These are phyloP conservation scores for Solanum hybrid DNA, from an alignment of 305 asterid species.

Conservation along the genomic window DNA sequence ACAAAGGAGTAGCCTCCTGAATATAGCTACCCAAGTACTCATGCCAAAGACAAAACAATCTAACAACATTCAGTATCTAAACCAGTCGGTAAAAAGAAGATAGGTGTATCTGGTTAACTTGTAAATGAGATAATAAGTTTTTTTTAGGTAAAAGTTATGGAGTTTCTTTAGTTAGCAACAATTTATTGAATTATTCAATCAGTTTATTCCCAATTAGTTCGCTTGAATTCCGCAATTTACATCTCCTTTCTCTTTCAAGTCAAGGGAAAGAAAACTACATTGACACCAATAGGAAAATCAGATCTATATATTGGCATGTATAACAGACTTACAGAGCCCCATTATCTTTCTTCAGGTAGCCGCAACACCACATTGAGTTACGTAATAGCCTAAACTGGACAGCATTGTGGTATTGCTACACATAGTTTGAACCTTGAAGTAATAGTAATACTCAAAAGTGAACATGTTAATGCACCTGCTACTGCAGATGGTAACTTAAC, in stretches of 20 bases:
- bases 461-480: background rate
- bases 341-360: background rate
- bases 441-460: background rate
- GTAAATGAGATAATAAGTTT: background rate
- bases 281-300: background rate
- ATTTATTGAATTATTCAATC: background rate
- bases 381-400: background rate
- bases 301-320: background rate
- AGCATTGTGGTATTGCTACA: background rate
- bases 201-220: background rate
- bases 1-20: conserved; percentile 5
- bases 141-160: background rate
- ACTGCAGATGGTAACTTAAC: background rate
- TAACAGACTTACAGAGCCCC: background rate
- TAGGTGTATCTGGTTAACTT: background rate
- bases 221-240: background rate
- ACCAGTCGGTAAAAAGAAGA: background rate
- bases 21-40: background rate
- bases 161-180: conserved; percentile 1
- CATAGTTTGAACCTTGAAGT: background rate
- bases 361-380: background rate
- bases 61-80: background rate
- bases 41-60: background rate
- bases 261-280: background rate
- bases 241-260: background rate